Evolutionary conservation across 257 asterid genomes (phyloP), one percentile per base, ranked within the genome.

Genomic region (Fraxinus quadrangulata): DNA sequence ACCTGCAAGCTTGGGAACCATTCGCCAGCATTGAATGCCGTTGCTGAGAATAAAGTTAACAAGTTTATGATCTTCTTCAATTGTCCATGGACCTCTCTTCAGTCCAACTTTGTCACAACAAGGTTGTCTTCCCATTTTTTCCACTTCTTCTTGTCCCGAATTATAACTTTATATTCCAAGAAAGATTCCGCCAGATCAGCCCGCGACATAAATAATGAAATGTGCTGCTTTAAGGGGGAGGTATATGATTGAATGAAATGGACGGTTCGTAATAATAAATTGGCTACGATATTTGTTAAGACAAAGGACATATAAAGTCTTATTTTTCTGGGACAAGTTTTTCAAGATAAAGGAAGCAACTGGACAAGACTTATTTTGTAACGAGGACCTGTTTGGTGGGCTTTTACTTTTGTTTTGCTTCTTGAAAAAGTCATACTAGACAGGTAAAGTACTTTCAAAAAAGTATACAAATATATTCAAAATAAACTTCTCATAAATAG

Each of bases 51-150:
- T 87, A 67, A 86, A 92, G 42, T 67, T 79, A 61, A 85, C 83
- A 30, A 92, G 89, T 65, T 86, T 92, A 16, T 83, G 90, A 72
- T 92, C 97, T 85, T 92, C 97, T 76, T 90, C 91, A 0, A 85
- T 81, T 26, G 92, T 86, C 97, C 97, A 92, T 67, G 93, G 91
- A 77, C 97, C 93, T 85, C 88, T 86, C 82, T 92, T 92, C 71
- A 92, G 33, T 9, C 97, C 97, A 14, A 81, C 74, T 77, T 83
- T 87, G 23, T 92, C 96, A 75, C 96, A 92, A 69, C 97, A 92
- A 74, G 93, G 91, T 39, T 86, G 88, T 26, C 97, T 92, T 69
- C 93, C 97, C 97, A 92, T 92, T 73, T 76, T 73, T 21, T 4
- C 19, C 47, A 40, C 47, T 40, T 40, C 12, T 39, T 39, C 54